phyloP scores from a whole-genome alignment of 345 rosid species.

The Capsella bursapastoris region DNA sequence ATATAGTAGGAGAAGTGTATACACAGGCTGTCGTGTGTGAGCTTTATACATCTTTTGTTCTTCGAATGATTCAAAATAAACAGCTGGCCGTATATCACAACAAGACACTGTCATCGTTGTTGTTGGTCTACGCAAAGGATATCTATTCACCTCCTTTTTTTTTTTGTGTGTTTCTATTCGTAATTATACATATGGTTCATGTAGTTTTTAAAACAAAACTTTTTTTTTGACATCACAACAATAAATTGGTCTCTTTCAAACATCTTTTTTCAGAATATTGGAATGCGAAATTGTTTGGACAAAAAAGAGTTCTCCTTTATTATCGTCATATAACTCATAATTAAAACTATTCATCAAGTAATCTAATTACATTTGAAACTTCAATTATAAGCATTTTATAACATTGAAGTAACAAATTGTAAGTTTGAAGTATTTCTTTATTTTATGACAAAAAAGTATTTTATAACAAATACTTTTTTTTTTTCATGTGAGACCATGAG shows the following conservation, averaged over 20 bases:
- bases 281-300: background rate
- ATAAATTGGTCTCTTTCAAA: constrained; percentile 23
- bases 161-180: constrained; percentile 33
- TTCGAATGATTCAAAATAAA: constrained; percentile 40
- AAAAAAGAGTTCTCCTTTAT: background rate
- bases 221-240: background rate
- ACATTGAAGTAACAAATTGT: background rate
- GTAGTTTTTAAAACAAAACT: background rate
- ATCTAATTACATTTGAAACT: background rate
- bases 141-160: background rate
- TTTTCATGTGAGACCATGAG: too few relatives aligned
- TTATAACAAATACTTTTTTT: too few relatives aligned
- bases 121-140: constrained; percentile 37
- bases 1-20: constrained; percentile 39
- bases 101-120: constrained; percentile 41
- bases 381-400: background rate
- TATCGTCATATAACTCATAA: background rate
- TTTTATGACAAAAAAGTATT: too few relatives aligned
- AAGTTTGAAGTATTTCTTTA: background rate
- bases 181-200: background rate
- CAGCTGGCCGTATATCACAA: constrained; percentile 45
- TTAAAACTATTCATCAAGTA: background rate
- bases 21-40: constrained; percentile 46
- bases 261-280: background rate
- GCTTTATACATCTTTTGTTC: constrained; percentile 21